phyloP scores from a whole-genome alignment of 495 filamentous ascomycete genomes.

The Xeromyces bisporus region DNA sequence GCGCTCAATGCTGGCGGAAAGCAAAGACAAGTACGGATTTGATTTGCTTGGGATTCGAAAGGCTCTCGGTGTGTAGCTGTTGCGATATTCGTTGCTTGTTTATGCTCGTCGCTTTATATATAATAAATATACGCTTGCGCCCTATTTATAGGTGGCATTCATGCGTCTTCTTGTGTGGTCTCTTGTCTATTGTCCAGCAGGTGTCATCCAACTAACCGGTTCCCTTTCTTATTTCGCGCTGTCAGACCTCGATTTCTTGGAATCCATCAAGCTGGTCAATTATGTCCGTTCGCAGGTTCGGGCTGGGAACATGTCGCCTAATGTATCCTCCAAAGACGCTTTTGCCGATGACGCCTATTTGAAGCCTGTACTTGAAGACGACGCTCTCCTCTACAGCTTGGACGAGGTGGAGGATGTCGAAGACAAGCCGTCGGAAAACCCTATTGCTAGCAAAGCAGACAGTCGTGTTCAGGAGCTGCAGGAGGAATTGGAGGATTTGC shows the following conservation, averaged over 20 bases:
- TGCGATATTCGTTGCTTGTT: constrained; percentile 4
- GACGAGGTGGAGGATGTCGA: constrained; percentile 48
- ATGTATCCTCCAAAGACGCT: constrained; percentile 36
- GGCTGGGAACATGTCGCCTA: constrained; percentile 32
- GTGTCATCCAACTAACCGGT: constrained; percentile 8
- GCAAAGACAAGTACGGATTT: constrained; percentile 52
- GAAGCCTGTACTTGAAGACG: constrained; percentile 76
- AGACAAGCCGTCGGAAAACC: constrained; percentile 6
- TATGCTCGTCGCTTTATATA: too few relatives aligned
- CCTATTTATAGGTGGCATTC: not conserved
- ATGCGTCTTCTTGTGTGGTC: not conserved
- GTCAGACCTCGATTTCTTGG: constrained; percentile 63
- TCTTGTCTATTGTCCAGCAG: not conserved
- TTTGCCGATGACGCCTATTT: constrained; percentile 63
- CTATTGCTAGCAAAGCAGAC: constrained; percentile 22
- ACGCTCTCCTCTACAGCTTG: constrained; percentile 66
- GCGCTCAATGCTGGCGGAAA: constrained; percentile 51
- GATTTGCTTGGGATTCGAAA: constrained; percentile 53
- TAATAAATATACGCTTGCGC: not conserved
- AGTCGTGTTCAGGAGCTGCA: constrained; percentile 50
- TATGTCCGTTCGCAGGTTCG: constrained; percentile 46
- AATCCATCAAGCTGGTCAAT: constrained; percentile 71
- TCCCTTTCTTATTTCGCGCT: not conserved
- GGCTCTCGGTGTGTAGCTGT: constrained; percentile 36
- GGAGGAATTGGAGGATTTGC: constrained; percentile 44